Evolutionary conservation across 163 green algal genomes (phyloP), one percentile per base, ranked within the genome.

Genomic region (Scenedesmus sp.): DNA sequence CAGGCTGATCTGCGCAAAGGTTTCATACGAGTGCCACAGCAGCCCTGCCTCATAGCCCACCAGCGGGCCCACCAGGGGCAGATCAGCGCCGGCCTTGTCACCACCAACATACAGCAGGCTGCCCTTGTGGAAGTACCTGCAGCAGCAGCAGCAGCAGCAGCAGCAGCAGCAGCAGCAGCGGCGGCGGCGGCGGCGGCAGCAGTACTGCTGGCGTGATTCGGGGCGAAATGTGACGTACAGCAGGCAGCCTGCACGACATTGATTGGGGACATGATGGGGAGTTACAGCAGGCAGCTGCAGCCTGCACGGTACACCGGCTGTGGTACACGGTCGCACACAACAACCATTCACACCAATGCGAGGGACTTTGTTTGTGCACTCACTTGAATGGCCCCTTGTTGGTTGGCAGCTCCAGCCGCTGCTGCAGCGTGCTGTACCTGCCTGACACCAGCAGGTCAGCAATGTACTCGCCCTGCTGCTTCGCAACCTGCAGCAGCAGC

Each of bases 401-500:
- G 7, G 7, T 54, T 9, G 9, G 2, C 55, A 73, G 82, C 82
- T 52, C 16, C 82, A 87, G 54, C 54, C 26, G 55, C 54, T 46
- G 6, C 54, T 13, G 54, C 34, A 34, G 54, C 46, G 23, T 9
- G 46, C 74, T 12, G 10, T 74, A 73, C 15, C 90, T 86, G 15
- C 79, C 62, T 2, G 60, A 34, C n/a, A 46, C 55, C 57, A 99
- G 93, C 83, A 97, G 73, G 20, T 92, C 76, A 0, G 96, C 97
- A 74, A 99, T 88, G 91, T 97, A 98, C 87, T 98, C 93, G 15
- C 97, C 97, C 91, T 99, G 94, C 94, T 99, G 97, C 88, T 95
- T 95, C 15, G 97, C 97, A 26, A 99, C 97, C 96, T 98, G 96
- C 70, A 60, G 96, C 12, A 52, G 15, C 20, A 46, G 46, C 54